Evolutionary conservation across 176 grass and related monocot genomes (phyloP), one percentile per base, ranked within the genome.

Genomic region (Leersia perrieri): DNA sequence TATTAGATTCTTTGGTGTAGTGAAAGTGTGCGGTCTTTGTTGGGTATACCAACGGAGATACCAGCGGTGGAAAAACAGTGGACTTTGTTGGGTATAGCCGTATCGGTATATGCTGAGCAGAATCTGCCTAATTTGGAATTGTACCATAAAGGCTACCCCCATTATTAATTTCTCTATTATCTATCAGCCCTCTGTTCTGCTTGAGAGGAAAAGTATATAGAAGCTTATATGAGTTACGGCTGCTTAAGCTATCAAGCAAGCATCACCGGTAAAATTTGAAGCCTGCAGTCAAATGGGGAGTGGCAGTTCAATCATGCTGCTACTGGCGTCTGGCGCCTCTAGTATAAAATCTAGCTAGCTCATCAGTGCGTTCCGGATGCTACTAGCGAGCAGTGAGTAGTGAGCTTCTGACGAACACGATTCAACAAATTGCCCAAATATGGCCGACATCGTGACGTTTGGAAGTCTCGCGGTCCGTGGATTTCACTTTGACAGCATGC

Each of bases 231-330:
- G 80, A 36, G 51, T 1, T 47, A 42, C 33, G 81, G 64, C 42
- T 55, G 53, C 64, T 82, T 39, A 7, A 62, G 49, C 49, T 53
- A 7, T 53, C 14, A 53, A 2, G 49, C 49, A n/a, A 53, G 60
- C 80, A 60, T 78, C 79, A 79, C 34, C 68, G 23, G 61, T 38
- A 60, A 68, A 58, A 41, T 47, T 53, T 58, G 53, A 58, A 25
- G n/a, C n/a, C 22, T 55, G 58, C 45, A 31, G 69, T 88, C 72
- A 82, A 63, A 34, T 36, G 10, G 77, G 45, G 55, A 72, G 87
- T 85, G 87, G 72, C 34, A 8, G 29, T 60, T 89, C 72, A 82
- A 89, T 89, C 44, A 85, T 85, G 77, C 72, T 89, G 41, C 76
- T 27, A 47, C 29, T 73, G 67, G 53, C 53, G 53, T 58, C 53